A percentile compares a stretch with the other conserved stretches of the same genome.
Conservation (phyloP, 768 basidiomycete species). For the Boletus tylopilopsis region DNA sequence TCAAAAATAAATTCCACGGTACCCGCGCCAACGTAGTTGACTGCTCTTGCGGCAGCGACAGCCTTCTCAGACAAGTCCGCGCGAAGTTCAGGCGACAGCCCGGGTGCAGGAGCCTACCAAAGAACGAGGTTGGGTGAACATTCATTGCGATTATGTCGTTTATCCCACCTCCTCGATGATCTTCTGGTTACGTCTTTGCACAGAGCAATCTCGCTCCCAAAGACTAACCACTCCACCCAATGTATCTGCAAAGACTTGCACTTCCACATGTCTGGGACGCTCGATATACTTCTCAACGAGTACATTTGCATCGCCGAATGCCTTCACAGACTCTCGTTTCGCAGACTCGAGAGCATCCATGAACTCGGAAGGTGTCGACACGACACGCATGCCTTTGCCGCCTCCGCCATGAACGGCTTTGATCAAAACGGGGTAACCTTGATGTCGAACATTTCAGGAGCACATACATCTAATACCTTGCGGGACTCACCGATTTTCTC, state of each 20-base stretch:
- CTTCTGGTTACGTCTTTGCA: slow-evolving; percentile 92
- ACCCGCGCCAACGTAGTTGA: slow-evolving; percentile 87
- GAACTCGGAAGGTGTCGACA: slow-evolving; percentile 65
- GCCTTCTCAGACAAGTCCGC: slow-evolving; percentile 83
- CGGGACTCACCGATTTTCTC: slow-evolving; percentile 55
- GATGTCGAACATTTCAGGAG: background rate
- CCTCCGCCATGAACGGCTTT: slow-evolving; percentile 97
- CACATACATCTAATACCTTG: background rate
- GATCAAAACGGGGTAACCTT: slow-evolving; percentile 88
- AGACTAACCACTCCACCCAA: slow-evolving; percentile 81
- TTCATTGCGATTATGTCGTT: background rate
- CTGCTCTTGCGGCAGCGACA: slow-evolving; percentile 88
- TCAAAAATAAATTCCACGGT: slow-evolving; percentile 98
- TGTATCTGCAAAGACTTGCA: slow-evolving; percentile 89
- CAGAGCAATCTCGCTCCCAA: slow-evolving; percentile 95
- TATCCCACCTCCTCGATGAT: slow-evolving; percentile 78
- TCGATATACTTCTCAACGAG: slow-evolving; percentile 88
- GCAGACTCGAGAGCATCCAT: slow-evolving; percentile 81
- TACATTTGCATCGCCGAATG: slow-evolving; percentile 84
- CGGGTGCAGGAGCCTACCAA: slow-evolving; percentile 82
- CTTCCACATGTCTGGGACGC: slow-evolving; percentile 87
- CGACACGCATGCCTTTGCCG: slow-evolving; percentile 92
- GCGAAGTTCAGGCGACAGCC: slow-evolving; percentile 72
- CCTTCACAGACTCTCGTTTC: slow-evolving; percentile 81
- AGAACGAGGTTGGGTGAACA: background rate